phyloP scores from a whole-genome alignment of 2,329 filamentous ascomycete genomes.

The Cercospora zeina region DNA sequence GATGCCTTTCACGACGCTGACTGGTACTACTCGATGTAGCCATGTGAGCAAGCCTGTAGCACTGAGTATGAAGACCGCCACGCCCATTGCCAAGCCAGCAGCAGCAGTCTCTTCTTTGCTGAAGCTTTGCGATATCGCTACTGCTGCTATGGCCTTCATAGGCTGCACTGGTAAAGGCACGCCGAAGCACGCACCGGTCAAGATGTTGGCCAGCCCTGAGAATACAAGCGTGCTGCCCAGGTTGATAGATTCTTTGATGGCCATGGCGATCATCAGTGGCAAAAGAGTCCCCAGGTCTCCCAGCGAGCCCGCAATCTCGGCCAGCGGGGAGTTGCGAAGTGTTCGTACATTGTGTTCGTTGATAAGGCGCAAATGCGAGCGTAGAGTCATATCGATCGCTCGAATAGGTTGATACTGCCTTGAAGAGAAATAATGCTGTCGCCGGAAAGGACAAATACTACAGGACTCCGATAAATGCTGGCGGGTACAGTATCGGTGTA shows the following conservation, averaged over 20 bases:
- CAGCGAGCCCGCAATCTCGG: conserved; percentile 83
- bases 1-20: conserved; percentile 90
- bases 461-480: conserved; percentile 10
- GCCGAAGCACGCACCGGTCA: conserved; percentile 79
- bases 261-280: conserved; percentile 83
- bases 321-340: conserved; percentile 57
- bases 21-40: conserved; percentile 72
- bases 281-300: conserved; percentile 89
- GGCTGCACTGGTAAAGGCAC: conserved; percentile 90
- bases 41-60: conserved; percentile 74
- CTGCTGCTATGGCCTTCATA: conserved; percentile 85
- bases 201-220: conserved; percentile 81
- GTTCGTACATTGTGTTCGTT: conserved; percentile 56
- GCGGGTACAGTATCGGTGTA: conserved; percentile 5
- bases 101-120: conserved; percentile 72
- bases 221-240: conserved; percentile 83
- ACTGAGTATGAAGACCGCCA: conserved; percentile 73
- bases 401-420: neutral
- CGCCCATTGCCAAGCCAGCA: conserved; percentile 76
- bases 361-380: conserved; percentile 33
- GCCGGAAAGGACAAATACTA: neutral
- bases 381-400: conserved; percentile 19
- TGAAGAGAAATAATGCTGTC: neutral
- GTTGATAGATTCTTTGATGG: conserved; percentile 74
- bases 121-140: conserved; percentile 72